A percentile compares a stretch with the other conserved stretches of the same genome.
phyloP scores from a whole-genome alignment of 495 filamentous ascomycete genomes.

The Opeltia flavorubescens region DNA sequence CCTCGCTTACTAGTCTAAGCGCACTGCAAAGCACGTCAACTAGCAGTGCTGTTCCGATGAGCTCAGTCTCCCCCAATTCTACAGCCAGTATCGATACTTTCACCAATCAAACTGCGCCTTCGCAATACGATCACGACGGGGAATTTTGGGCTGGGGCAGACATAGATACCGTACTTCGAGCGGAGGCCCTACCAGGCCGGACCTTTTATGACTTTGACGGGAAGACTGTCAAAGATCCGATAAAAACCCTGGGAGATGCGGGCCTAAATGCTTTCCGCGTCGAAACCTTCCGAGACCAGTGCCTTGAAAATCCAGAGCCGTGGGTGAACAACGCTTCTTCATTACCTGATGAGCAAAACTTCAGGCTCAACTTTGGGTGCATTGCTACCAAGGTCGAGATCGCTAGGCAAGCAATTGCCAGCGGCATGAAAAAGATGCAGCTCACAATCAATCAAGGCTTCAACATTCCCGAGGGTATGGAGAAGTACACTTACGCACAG shows the following conservation, averaged over 20 bases:
- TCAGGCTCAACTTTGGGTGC: conserved; percentile 10
- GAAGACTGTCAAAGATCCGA: conserved; percentile 13
- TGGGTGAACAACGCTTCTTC: conserved; percentile 4
- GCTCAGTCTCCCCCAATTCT: not conserved
- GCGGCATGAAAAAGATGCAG: conserved; percentile 9
- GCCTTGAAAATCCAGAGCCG: conserved; percentile 4
- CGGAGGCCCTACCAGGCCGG: conserved; percentile 9
- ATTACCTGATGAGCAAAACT: conserved; percentile 6
- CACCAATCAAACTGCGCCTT: not conserved
- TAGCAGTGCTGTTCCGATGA: too few species aligned
- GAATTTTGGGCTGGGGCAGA: conserved; percentile 9
- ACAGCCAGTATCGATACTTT: not conserved
- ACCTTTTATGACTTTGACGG: conserved; percentile 13
- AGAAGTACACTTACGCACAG: conserved; percentile 8
- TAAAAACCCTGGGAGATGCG: conserved; percentile 12
- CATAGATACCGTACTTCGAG: conserved; percentile 10
- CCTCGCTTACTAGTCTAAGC: too few species aligned
- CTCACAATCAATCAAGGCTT: conserved; percentile 14
- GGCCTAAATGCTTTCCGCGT: conserved; percentile 11
- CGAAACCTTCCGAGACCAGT: conserved; percentile 2
- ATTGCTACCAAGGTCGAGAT: conserved; percentile 11
- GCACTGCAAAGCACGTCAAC: too few species aligned
- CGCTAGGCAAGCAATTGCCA: conserved; percentile 7
- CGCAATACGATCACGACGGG: not conserved
- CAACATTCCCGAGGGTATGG: conserved; percentile 9